Percentiles rank a stretch among this genome's conserved stretches.
phyloP scores from a whole-genome alignment of 768 basidiomycete species.

The Terana coerulea region DNA sequence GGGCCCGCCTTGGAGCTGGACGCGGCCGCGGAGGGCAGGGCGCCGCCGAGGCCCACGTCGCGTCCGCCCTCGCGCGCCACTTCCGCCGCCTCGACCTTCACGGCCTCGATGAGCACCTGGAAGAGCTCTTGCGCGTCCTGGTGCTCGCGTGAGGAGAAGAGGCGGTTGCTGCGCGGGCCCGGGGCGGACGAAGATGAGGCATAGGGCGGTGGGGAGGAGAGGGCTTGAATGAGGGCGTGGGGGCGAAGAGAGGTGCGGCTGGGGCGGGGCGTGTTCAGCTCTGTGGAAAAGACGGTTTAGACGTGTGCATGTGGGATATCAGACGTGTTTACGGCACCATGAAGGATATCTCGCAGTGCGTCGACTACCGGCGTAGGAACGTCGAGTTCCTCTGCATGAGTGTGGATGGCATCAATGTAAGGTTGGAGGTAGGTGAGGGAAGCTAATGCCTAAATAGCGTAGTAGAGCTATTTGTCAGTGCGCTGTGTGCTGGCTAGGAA shows the following conservation, averaged over 20 bases:
- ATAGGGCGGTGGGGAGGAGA: slow-evolving; percentile 37
- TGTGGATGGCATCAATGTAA: slow-evolving; percentile 71
- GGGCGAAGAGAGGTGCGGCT: slow-evolving; percentile 67
- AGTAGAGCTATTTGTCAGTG: background rate
- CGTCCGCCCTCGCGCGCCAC: slow-evolving; percentile 68
- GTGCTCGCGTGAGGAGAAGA: slow-evolving; percentile 88
- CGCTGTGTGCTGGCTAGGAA: background rate
- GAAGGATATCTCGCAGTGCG: slow-evolving; percentile 66
- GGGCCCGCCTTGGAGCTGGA: background rate
- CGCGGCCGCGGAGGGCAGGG: slow-evolving; percentile 21
- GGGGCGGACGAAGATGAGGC: slow-evolving; percentile 22
- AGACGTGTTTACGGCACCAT: slow-evolving; percentile 40
- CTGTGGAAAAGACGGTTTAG: slow-evolving; percentile 31
- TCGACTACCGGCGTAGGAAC: slow-evolving; percentile 87
- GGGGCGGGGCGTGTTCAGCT: slow-evolving; percentile 58
- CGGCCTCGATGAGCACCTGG: slow-evolving; percentile 84
- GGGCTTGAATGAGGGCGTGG: slow-evolving; percentile 62
- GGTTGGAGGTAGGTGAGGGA: slow-evolving; percentile 81
- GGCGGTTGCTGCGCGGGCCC: slow-evolving; percentile 50
- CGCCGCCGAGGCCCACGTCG: slow-evolving; percentile 67
- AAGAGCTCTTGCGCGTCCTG: slow-evolving; percentile 99
- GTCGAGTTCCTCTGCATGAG: slow-evolving; percentile 74
- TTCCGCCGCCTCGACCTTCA: slow-evolving; percentile 78
- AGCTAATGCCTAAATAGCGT: slow-evolving; percentile 68
- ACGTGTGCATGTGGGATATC: background rate